Evolutionary conservation across 2,329 filamentous ascomycete species (phyloP).

Genomic region (Cordyceps militaris): DNA sequence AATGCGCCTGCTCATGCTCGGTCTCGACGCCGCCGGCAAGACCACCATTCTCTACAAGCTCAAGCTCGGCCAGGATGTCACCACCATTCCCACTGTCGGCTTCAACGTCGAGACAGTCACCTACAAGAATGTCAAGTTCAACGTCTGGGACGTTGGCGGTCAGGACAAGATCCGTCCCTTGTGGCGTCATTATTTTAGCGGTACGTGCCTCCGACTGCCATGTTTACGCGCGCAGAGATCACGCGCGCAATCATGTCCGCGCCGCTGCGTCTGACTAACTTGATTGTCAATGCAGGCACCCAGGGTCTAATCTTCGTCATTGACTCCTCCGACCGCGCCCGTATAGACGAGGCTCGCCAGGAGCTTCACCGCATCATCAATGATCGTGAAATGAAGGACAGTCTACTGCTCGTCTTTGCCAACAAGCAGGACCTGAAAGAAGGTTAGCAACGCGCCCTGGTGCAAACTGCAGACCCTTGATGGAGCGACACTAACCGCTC

Average conservation of each 20-base stretch:
- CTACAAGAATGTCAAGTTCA: slow-evolving; percentile 99
- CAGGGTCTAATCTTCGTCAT: slow-evolving; percentile 99
- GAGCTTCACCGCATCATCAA: slow-evolving; percentile 97
- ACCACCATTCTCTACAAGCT: slow-evolving; percentile 99
- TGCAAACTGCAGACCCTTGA: background rate
- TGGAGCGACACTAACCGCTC: background rate
- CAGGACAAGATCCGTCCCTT: slow-evolving; percentile 98
- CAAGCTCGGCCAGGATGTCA: slow-evolving; percentile 96
- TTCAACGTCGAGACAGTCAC: slow-evolving; percentile 99
- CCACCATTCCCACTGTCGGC: slow-evolving; percentile 95
- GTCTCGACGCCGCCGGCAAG: slow-evolving; percentile 96
- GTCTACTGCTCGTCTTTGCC: slow-evolving; percentile 87
- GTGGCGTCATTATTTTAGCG: slow-evolving; percentile 95
- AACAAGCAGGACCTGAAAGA: slow-evolving; percentile 97
- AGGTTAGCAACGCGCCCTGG: slow-evolving; percentile 40
- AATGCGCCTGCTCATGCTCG: slow-evolving; percentile 97
- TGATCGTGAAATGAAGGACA: slow-evolving; percentile 96
- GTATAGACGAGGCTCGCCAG: slow-evolving; percentile 87
- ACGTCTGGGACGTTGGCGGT: slow-evolving; percentile 97
- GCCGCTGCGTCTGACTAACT: background rate
- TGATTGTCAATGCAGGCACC: slow-evolving; percentile 53
- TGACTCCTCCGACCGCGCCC: slow-evolving; percentile 84
- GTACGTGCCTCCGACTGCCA: slow-evolving; percentile 38
- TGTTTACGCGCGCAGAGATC: too few relatives aligned
- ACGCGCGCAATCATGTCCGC: background rate